Base-by-base conservation (phyloP, 2,329 filamentous ascomycete species). In the Emergomyces pasteurianus region DNA sequence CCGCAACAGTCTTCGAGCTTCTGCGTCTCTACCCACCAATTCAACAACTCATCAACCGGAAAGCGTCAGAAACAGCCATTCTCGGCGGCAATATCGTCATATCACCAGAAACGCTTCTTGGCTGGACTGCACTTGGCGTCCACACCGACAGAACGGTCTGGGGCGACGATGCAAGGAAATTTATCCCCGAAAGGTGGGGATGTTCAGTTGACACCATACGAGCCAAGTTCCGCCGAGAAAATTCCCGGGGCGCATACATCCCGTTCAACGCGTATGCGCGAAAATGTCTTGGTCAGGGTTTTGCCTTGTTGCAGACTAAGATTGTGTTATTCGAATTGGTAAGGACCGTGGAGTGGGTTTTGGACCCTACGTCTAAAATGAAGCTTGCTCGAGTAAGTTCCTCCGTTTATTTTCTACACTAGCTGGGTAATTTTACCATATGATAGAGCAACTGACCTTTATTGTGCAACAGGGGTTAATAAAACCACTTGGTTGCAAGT, bases 11-110 rank as follows among this genome's bases (percentile, higher is more conserved):
- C 6, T 57, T 57, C 55, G 55, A 57, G 16, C 55, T 57, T 31
- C 72, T 81, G 14, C 77, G 79, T 1, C 71, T 81, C 53, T 79
- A 77, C 60, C 79, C 79, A 0, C 79, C 79, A 8, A 75, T 81
- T 58, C 75, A 72, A 0, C 78, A 81, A 61, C 70, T 81, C 49
- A 76, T 81, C 64, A 81, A 81, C 59, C 73, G 78, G 6, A 72
- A 73, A 3, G 73, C 73, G 0, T 57, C 21, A 9, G 63, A 65
- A 1, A 66, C 73, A 0, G 68, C 71, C 14, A 62, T 67, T 28
- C 64, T 71, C 2, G 69, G 67, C 6, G 64, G 64, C 0, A 56
- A 64, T 5, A 65, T 77, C n/a, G 60, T 66, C 2, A 68, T 77
- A 16, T 73, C 73, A 0, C 63, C 64, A 52, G 72, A 71, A 4